Evolutionary conservation across 2,329 filamentous ascomycete genomes (phyloP), one percentile per base, ranked within the genome.

Genomic region (Calonectria hongkongensis): DNA sequence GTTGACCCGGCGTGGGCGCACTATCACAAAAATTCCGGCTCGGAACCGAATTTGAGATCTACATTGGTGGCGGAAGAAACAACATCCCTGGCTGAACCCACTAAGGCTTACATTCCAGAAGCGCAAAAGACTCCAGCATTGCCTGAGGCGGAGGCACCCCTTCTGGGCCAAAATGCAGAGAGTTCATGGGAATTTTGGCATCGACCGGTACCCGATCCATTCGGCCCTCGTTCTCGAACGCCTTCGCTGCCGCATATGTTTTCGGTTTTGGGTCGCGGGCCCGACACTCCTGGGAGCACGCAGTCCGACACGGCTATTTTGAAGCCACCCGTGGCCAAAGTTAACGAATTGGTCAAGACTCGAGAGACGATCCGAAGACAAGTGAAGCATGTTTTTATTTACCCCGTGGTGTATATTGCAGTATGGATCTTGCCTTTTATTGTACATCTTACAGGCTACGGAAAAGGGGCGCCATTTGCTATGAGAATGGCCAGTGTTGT

Each of bases 341-440:
- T 78, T 3, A 77, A 79, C 0, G 81, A 80, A 4, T 82, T 86
- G 54, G 73, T 81, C 25, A 79, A 82, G 56, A 81, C 88, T 10
- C 88, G 91, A 15, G 85, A 88, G 18, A 89, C 89, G 71, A 92
- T 94, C 71, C 88, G 90, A 54, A 89, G 92, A 12, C 93, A 95
- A 79, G 87, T 95, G 2, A 90, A 92, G 39, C 89, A 93, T 36
- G 87, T 95, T 21, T 95, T 96, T 83, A 91, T 95, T 60, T 96
- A 96, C 81, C 94, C 94, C 0, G 81, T 93, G 21, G 89, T 94
- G 4, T 96, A 96, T 82, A 87, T 94, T 25, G 82, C 90, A 5
- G 90, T 94, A 75, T 96, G 94, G 94, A 84, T 93, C 4, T 84
- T 94, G 9, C 94, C 94, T 0, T 94, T 95, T 77, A 84, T 92